Evolutionary conservation across 805 yeast species (phyloP).

Genomic region (Metschnikowia proteae): DNA sequence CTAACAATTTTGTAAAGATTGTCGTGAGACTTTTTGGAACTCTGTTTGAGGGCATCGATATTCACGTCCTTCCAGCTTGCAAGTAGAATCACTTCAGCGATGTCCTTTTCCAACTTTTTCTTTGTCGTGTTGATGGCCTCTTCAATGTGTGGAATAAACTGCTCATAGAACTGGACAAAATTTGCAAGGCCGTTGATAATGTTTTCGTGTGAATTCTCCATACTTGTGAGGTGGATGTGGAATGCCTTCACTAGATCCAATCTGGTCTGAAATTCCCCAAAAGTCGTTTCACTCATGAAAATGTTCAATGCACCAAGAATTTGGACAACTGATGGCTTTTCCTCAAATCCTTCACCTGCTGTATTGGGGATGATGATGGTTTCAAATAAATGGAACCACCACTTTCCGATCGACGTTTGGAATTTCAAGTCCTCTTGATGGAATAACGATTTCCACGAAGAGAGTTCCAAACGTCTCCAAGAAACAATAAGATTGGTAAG

Average conservation of each 20-base stretch:
- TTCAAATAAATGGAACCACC: conserved; percentile 94
- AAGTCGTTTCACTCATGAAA: conserved; percentile 69
- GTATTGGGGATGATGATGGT: conserved; percentile 57
- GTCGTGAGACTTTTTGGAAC: conserved; percentile 86
- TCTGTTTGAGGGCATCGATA: conserved; percentile 86
- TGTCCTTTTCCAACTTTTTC: conserved; percentile 66
- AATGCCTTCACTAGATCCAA: conserved; percentile 64
- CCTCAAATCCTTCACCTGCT: conserved; percentile 10
- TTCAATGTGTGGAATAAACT: conserved; percentile 52
- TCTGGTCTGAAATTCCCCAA: conserved; percentile 68
- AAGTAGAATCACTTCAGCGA: conserved; percentile 76
- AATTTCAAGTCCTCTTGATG: conserved; percentile 53
- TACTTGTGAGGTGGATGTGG: conserved; percentile 39
- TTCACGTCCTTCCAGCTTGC: conserved; percentile 99
- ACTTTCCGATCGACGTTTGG: conserved; percentile 56
- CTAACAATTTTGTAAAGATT: conserved; percentile 77
- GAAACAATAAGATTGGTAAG: conserved; percentile 69
- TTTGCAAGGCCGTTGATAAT: conserved; percentile 47
- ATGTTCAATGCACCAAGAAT: conserved; percentile 60
- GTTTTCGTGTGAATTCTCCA: conserved; percentile 23
- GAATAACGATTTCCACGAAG: conserved; percentile 80
- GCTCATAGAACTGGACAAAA: conserved; percentile 60
- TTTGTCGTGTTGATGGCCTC: conserved; percentile 44
- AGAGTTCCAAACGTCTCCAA: conserved; percentile 87
- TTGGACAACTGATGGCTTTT: conserved; percentile 17